A percentile compares a stretch with the other conserved stretches of the same genome.
phyloP scores from a whole-genome alignment of 345 rosid genomes.

The Populus deltoides region DNA sequence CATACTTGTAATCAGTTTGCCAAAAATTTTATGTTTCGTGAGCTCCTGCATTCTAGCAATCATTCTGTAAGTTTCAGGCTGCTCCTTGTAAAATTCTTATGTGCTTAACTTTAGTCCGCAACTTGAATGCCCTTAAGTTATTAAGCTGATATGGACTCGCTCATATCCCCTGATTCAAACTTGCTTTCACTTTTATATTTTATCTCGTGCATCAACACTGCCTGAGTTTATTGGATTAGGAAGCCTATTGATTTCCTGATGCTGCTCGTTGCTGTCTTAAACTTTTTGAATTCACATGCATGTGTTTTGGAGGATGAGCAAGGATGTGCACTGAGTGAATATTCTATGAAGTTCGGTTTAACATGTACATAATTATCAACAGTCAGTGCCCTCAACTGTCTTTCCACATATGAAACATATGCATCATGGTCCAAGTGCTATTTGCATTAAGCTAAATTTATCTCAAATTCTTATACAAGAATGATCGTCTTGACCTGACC shows the following conservation, averaged over 20 bases:
- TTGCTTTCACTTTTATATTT: background rate
- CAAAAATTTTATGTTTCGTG: background rate
- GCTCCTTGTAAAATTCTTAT: background rate
- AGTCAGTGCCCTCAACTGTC: background rate
- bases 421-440: background rate
- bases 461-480: background rate
- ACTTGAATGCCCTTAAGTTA: background rate
- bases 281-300: too few species aligned
- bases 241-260: background rate
- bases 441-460: background rate
- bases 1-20: background rate
- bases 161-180: background rate
- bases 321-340: background rate
- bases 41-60: background rate
- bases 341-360: background rate
- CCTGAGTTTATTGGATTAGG: background rate
- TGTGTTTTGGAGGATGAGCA: background rate
- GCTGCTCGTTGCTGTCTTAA: background rate
- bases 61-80: background rate
- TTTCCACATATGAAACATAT: background rate
- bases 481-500: background rate
- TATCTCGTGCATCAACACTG: background rate
- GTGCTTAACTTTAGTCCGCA: background rate
- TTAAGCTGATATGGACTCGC: too few species aligned
- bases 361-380: background rate